Percentiles rank a stretch among this genome's conserved stretches.
phyloP scores from a whole-genome alignment of 306 rosid genomes.

The Senna tora region DNA sequence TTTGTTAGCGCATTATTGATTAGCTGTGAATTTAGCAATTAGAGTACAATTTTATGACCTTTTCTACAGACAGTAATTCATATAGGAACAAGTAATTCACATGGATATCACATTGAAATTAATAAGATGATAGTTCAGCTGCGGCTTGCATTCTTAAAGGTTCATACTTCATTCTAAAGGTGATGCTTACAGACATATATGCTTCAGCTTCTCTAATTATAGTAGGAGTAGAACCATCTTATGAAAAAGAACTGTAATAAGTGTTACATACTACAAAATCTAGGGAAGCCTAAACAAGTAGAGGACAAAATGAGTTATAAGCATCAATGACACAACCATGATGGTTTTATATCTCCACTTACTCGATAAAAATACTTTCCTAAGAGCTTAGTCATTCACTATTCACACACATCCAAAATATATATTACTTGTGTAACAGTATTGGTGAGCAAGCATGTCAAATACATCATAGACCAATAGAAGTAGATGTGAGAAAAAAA shows the following conservation, averaged over 20 bases:
- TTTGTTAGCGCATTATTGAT: slow-evolving; percentile 26
- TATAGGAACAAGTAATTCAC: neutral
- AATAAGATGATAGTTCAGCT: neutral
- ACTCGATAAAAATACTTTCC: slow-evolving; percentile 11
- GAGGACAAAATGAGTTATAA: slow-evolving; percentile 7
- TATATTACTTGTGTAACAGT: neutral
- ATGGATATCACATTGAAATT: neutral
- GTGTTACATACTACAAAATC: neutral
- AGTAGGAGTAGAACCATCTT: neutral
- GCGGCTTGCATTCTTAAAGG: slow-evolving; percentile 4
- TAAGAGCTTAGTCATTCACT: neutral
- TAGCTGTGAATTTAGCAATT: neutral
- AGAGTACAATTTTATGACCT: neutral
- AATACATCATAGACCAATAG: slow-evolving; percentile 9
- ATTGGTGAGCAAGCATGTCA: neutral
- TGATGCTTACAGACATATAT: slow-evolving; percentile 12
- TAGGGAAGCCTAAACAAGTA: slow-evolving; percentile 20
- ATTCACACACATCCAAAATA: neutral
- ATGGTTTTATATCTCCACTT: slow-evolving; percentile 9
- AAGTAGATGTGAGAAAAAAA: slow-evolving; percentile 34
- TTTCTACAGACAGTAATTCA: neutral
- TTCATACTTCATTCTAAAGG: slow-evolving; percentile 8
- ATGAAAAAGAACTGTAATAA: neutral
- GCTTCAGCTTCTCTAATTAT: neutral
- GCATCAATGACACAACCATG: slow-evolving; percentile 14